Evolutionary conservation across 2,329 filamentous ascomycete genomes (phyloP), one percentile per base, ranked within the genome.

Genomic region (Zarea fungicola): DNA sequence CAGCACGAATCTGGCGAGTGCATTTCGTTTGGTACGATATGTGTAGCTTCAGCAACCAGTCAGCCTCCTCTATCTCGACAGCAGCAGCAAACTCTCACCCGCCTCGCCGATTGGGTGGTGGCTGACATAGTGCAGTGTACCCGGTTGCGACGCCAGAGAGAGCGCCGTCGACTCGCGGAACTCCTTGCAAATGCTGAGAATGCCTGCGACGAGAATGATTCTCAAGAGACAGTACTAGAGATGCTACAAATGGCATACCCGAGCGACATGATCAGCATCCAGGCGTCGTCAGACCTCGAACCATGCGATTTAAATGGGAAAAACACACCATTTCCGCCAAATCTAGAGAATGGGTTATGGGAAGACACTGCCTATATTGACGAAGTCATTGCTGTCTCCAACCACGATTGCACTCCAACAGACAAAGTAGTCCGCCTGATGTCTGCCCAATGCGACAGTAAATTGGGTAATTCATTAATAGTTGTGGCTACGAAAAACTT

Each of bases 281-380:
- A 64, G 48, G 52, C 53, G 5, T 49, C 53, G 5, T 49, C 58
- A 6, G 58, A 53, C 6, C 54, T 61, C 18, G 56, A 55, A 2
- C 42, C 51, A 0, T 54, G 70, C 1, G 41, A 55, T 3, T 44
- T 68, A 3, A 55, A 61, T 10, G 58, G 61, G 0, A 60, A 60
- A 3, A 55, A 52, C 0, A 54, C 57, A 0, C 58, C 73, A 14
- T 35, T 53, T 0, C 52, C 60, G 6, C 48, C 53, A 0, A 62
- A 66, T 0, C 41, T 71, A 1, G 60, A 67, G 18, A 59, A 69
- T 5, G 68, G 69, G 0, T 36, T 74, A 0, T 75, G 71, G 71
- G 72, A 75, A 55, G 71, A 74, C 25, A 57, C 57, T 5, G 62
- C 63, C 6, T 60, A 63, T 10, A 63, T 73, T 8, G 67, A 74